A percentile compares a stretch with the other conserved stretches of the same genome.
Conservation (phyloP, 768 basidiomycete species). For the Cystofilobasidium bisporidii region DNA sequence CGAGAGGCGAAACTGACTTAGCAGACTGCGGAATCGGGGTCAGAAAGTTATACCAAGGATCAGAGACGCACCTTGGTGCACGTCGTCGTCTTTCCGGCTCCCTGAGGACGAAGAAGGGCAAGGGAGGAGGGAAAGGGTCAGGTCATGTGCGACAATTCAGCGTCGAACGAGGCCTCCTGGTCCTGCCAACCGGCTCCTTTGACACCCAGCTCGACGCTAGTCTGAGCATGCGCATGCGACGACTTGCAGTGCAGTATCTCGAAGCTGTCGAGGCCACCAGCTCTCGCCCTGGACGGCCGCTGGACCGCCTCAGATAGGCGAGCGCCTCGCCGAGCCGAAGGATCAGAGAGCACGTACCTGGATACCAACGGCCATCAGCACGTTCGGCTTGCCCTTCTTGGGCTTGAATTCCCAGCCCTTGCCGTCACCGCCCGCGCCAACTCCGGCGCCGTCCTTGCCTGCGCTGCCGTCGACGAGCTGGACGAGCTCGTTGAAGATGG, state of each 20-base stretch:
- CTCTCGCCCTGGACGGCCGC: neutral
- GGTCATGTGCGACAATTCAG: too few species aligned
- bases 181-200: too few species aligned
- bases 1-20: too few species aligned
- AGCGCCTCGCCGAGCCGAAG: too few species aligned
- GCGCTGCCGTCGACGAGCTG: conserved; percentile 70
- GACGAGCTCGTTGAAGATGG: conserved; percentile 94
- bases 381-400: conserved; percentile 83
- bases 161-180: too few species aligned
- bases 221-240: too few species aligned
- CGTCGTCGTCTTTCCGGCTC: conserved; percentile 97
- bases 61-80: conserved; percentile 63
- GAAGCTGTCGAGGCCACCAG: too few species aligned
- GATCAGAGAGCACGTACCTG: conserved; percentile 58
- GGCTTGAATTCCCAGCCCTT: conserved; percentile 50
- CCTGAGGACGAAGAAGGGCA: conserved; percentile 48
- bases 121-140: neutral
- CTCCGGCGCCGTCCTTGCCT: conserved; percentile 46
- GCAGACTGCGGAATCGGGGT: too few species aligned
- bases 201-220: too few species aligned
- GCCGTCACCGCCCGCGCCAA: neutral
- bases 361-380: conserved; percentile 95
- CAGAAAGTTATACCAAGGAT: too few species aligned
- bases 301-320: neutral
- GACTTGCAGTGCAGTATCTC: too few species aligned